Evolutionary conservation across 1,284 basidiomycete species (phyloP), one percentile per base, ranked within the genome.

Genomic region (Ustilago sp.): DNA sequence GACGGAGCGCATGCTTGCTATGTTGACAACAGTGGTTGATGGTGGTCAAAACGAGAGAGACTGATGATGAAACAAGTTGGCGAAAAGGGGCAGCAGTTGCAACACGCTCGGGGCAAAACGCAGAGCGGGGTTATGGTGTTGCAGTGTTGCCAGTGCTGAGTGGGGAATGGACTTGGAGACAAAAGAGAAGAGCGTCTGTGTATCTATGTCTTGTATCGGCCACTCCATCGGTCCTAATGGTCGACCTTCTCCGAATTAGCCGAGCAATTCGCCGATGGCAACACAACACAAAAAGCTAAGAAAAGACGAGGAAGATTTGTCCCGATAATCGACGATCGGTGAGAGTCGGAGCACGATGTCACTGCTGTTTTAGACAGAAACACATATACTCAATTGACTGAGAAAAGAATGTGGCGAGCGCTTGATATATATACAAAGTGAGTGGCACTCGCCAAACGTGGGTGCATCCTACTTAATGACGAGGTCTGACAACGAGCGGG

Each of bases 201-300:
- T 28, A 28, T 28, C 3, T 28, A 28, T 28, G 23, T 28, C 23
- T 31, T 34, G 23, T 32, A 45, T 63, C 53, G 53, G 58, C 58
- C 39, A 38, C 48, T 68, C 32, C 55, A 51, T 70, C 68, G 63
- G 68, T 35, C 31, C 51, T 71, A 66, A 59, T 50, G 68, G 68
- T 50, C 61, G 51, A 53, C 28, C 23, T 19, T 53, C 32, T 32
- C 31, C n/a, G 15, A 57, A 45, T 32, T 45, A 31, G 28, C 55
- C 55, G 55, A 17, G 55, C 55, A 57, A 43, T 28, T 57, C 51
- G 7, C 51, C 51, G 51, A 53, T 28, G 23, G 23, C 23, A 28
- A 28, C 23, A 28, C 23, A 28, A 28, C 23, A 28, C 23, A 28
- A 28, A 28, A 28, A 28, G 3, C 23, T 28, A 28, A 28, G 3